Base-by-base conservation (phyloP, 345 rosid genomes). In the Gossypioides kirkii region DNA sequence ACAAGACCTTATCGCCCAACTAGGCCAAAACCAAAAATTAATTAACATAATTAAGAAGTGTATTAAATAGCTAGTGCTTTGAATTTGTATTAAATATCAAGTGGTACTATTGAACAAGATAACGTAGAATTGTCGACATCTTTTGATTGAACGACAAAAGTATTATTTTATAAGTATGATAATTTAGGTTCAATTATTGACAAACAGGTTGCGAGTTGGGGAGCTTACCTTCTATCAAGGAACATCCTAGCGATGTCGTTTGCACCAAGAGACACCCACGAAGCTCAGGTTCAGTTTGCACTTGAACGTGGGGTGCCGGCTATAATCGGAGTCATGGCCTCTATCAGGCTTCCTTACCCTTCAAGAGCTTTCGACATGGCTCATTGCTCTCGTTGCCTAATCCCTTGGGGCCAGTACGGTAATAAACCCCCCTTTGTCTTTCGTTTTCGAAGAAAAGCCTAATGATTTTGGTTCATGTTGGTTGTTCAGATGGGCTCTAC, bases 341-440 rank as follows among this genome's bases (percentile, higher is more conserved):
- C 98, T 52, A 88, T 88, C 22, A 86, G 98, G 59, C 86, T 89
- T 22, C 98, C 98, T 9, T 92, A 90, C 73, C 98, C 98, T 49
- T 81, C 98, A 2, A 76, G 98, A 77, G 90, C 98, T 60, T 94
- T 94, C 53, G 98, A 94, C 83, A 80, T 94, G 90, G 98, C 98
- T 17, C 98, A 94, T 75, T 94, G 98, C 82, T 94, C 98, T 65
- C 95, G 98, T 25, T 94, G 98, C 75, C 95, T 94, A 70, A 90
- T 94, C 61, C 98, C 98, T 6, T 94, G 98, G 98, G 96, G 87
- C 26, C 78, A 82, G 61, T 74, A 80, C 23, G 95, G 98, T 93
- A 83, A 26, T 4, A n/a, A 3, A 0, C 63, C 12, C 22, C 32
- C 14, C 32, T 13, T 20, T 16, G 18, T 7, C 16, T 16, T 14